Evolutionary conservation across 371 early-diverging fungal genomes (phyloP).

Genomic region (Phascolomyces articulosus): DNA sequence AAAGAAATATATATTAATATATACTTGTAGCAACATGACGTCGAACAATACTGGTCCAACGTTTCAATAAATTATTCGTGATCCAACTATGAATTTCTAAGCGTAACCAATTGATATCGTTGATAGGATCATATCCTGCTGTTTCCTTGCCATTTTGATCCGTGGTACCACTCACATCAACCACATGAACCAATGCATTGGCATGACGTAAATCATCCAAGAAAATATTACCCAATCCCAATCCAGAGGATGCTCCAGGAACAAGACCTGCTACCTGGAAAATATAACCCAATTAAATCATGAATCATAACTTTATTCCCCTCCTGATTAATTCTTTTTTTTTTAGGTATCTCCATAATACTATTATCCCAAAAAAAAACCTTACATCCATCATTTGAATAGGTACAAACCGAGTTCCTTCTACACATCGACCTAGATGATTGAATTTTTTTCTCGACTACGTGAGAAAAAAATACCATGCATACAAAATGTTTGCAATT

Average conservation of each 20-base stretch:
- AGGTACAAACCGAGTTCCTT: slow-evolving; percentile 72
- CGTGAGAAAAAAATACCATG: too few species aligned
- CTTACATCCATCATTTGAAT: slow-evolving; percentile 76
- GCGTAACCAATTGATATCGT: slow-evolving; percentile 82
- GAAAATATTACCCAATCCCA: slow-evolving; percentile 79
- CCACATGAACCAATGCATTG: slow-evolving; percentile 79
- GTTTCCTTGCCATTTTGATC: slow-evolving; percentile 79
- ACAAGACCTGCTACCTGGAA: slow-evolving; percentile 57
- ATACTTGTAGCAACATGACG: slow-evolving; percentile 61
- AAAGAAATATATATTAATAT: slow-evolving; percentile 6
- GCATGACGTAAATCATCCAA: slow-evolving; percentile 80
- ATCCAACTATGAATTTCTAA: slow-evolving; percentile 69
- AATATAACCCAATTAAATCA: too few species aligned
- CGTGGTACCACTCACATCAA: slow-evolving; percentile 82
- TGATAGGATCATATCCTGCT: slow-evolving; percentile 78
- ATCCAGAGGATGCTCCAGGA: slow-evolving; percentile 79
- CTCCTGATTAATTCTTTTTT: background rate
- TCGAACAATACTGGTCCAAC: slow-evolving; percentile 69
- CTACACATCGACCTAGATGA: slow-evolving; percentile 57
- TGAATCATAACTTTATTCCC: background rate
- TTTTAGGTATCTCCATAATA: too few species aligned
- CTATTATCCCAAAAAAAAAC: background rate
- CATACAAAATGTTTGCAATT: too few species aligned
- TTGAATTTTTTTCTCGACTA: background rate
- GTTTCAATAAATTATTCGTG: slow-evolving; percentile 66